These are phyloP conservation scores for Camelina neglecta DNA, from an alignment of 345 rosid species.

Conservation along the genomic window DNA sequence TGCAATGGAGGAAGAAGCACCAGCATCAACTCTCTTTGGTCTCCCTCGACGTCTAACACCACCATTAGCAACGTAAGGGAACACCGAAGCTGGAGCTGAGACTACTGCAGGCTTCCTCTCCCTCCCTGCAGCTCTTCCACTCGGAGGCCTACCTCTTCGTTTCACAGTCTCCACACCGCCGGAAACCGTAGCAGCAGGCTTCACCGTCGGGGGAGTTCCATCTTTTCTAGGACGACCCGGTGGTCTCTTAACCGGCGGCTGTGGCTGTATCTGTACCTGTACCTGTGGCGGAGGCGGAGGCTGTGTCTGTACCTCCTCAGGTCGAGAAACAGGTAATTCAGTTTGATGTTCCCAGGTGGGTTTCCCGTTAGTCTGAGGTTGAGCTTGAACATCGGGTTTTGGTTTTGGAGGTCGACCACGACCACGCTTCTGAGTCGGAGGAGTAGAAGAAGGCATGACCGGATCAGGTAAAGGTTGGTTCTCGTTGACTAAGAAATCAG, in stretches of 20 bases:
- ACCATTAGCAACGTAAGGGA: slow-evolving; percentile 42
- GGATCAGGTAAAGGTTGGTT: slow-evolving; percentile 29
- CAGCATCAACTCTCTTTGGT: slow-evolving; percentile 50
- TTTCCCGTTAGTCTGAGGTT: slow-evolving; percentile 36
- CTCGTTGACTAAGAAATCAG: slow-evolving; percentile 43
- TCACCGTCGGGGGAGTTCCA: slow-evolving; percentile 34
- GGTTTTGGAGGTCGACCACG: slow-evolving; percentile 81
- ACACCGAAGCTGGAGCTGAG: slow-evolving; percentile 34
- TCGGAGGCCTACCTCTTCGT: slow-evolving; percentile 44
- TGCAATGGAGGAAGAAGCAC: slow-evolving; percentile 32
- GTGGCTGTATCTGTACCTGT: neutral
- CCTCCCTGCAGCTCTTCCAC: slow-evolving; percentile 41
- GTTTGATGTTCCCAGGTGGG: slow-evolving; percentile 23
- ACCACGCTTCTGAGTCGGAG: slow-evolving; percentile 50
- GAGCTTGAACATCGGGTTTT: slow-evolving; percentile 34
- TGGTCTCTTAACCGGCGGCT: slow-evolving; percentile 35
- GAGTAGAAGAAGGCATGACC: slow-evolving; percentile 24
- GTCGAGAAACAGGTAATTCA: slow-evolving; percentile 24
- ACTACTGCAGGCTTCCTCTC: slow-evolving; percentile 40
- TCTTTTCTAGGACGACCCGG: slow-evolving; percentile 63
- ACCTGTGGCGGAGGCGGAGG: too few relatives aligned
- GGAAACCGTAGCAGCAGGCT: slow-evolving; percentile 16
- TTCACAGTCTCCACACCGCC: slow-evolving; percentile 23
- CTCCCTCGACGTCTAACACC: slow-evolving; percentile 64
- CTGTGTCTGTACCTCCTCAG: slow-evolving; percentile 2